A percentile compares a stretch with the other conserved stretches of the same genome.
These are phyloP conservation scores for Azolla pinnata DNA, from an alignment of 75 land plant species.

Conservation along the genomic window DNA sequence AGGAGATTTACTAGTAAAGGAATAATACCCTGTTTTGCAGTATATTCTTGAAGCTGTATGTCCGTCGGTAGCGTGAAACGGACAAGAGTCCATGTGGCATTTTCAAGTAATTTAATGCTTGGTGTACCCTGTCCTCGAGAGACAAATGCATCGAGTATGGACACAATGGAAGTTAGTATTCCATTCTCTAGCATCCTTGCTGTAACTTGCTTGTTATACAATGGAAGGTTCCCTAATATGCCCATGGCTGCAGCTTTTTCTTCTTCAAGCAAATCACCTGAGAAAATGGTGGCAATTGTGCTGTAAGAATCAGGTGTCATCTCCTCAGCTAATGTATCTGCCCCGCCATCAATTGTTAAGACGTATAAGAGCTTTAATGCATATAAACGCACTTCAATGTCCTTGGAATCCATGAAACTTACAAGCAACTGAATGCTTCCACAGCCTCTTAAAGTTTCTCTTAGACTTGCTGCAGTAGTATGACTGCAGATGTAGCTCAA, in stretches of 20 bases:
- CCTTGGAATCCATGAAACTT: slow-evolving; percentile 33
- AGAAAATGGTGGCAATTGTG: slow-evolving; percentile 24
- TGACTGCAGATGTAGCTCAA: slow-evolving; percentile 32
- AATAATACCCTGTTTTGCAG: slow-evolving; percentile 36
- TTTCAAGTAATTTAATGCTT: slow-evolving; percentile 20
- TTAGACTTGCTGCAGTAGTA: slow-evolving; percentile 21
- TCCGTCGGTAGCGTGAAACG: slow-evolving; percentile 58
- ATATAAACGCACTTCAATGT: slow-evolving; percentile 21
- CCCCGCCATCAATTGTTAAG: slow-evolving; percentile 32
- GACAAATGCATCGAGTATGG: slow-evolving; percentile 5
- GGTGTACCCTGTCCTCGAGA: slow-evolving; percentile 4
- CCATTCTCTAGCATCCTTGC: slow-evolving; percentile 24
- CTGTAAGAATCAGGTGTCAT: slow-evolving; percentile 21
- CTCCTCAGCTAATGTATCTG: slow-evolving; percentile 23
- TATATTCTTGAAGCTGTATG: slow-evolving; percentile 31
- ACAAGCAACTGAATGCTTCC: slow-evolving; percentile 50
- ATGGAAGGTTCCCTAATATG: slow-evolving; percentile 45
- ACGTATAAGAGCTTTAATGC: slow-evolving; percentile 36
- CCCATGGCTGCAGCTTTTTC: slow-evolving; percentile 55
- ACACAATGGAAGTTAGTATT: slow-evolving; percentile 30
- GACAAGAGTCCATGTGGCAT: slow-evolving; percentile 33
- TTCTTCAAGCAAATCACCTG: slow-evolving; percentile 19
- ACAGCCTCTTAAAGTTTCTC: slow-evolving; percentile 38
- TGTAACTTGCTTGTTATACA: slow-evolving; percentile 32
- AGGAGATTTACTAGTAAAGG: slow-evolving; percentile 47